Evolutionary conservation across 2,329 filamentous ascomycete genomes (phyloP), one percentile per base, ranked within the genome.

Genomic region (Aspergillus aculeatinus): DNA sequence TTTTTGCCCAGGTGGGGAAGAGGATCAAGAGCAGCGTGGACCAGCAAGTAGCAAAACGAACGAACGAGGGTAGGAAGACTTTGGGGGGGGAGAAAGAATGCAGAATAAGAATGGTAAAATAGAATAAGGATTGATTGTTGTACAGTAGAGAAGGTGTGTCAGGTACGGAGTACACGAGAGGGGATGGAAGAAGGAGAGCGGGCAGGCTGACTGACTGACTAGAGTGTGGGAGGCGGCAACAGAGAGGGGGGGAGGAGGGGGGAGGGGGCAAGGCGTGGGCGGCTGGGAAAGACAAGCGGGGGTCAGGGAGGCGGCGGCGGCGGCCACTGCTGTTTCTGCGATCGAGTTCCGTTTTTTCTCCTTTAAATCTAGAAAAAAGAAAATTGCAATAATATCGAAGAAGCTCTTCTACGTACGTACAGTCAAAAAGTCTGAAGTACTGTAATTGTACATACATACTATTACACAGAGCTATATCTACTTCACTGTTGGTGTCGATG

Each of bases 131-230:
- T 65, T 59, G 63, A 63, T 48, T 71, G 71, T 68, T 71, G 68
- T 72, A 72, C 70, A 73, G 67, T 72, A 72, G 69, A 73, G 64
- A 61, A 53, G 58, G 60, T 54, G n/a, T 29, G 44, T 53, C 42
- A 51, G 51, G 51, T 51, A 23, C 23, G 23, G 23, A 23, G 23
- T 23, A 56, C 39, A 44, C 39, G 39, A 44, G 59, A 63, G 59
- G 50, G 65, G 57, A 60, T 56, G 55, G 50, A 59, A 57, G 61
- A 61, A 61, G 53, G 58, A 58, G 63, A 58, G 63, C 57, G 55
- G 65, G 60, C 68, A 61, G 65, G 63, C 39, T 19, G 39, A 44
- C 39, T 44, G 39, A 44, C 31, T 33, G 23, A 35, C 33, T 35
- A 29, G 7, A 29, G 27, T 35, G 60, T 48, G 62, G 60, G 51